phyloP scores from a whole-genome alignment of 164 flowering plant genomes.

The Malania oleifera region DNA sequence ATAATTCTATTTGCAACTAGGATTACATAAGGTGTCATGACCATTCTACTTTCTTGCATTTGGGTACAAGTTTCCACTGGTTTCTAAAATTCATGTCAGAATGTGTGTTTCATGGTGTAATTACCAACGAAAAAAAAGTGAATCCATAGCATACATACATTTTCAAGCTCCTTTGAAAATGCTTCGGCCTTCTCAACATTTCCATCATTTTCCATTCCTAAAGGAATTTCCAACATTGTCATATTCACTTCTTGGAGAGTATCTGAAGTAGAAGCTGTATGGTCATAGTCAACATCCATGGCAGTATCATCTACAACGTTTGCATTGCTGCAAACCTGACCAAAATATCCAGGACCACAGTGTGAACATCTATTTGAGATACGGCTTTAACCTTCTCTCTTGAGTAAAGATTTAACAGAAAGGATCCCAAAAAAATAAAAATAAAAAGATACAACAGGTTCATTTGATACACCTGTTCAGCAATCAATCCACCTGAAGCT shows the following conservation, averaged over 20 bases:
- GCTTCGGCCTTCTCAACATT: conserved; percentile 79
- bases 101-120: not conserved
- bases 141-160: conserved; percentile 44
- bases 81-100: too few species aligned
- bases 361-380: not conserved
- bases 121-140: not conserved
- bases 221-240: conserved; percentile 31
- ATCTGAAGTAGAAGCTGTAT: conserved; percentile 17
- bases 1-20: too few species aligned
- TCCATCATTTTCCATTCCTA: conserved; percentile 41
- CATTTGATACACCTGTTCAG: conserved; percentile 30
- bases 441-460: not conserved
- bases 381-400: conserved; percentile 1
- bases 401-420: not conserved
- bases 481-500: conserved; percentile 20
- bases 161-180: conserved; percentile 72
- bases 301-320: conserved; percentile 15
- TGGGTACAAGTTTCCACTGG: too few species aligned
- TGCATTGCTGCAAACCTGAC: conserved; percentile 28
- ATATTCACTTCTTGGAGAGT: conserved; percentile 21
- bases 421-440: not conserved
- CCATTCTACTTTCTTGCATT: too few species aligned
- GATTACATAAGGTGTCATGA: too few species aligned
- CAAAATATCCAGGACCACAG: not conserved
- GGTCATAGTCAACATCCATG: conserved; percentile 13